Evolutionary conservation across 139 green algal genomes (phyloP), one percentile per base, ranked within the genome.

Genomic region (Trebouxia sp.): DNA sequence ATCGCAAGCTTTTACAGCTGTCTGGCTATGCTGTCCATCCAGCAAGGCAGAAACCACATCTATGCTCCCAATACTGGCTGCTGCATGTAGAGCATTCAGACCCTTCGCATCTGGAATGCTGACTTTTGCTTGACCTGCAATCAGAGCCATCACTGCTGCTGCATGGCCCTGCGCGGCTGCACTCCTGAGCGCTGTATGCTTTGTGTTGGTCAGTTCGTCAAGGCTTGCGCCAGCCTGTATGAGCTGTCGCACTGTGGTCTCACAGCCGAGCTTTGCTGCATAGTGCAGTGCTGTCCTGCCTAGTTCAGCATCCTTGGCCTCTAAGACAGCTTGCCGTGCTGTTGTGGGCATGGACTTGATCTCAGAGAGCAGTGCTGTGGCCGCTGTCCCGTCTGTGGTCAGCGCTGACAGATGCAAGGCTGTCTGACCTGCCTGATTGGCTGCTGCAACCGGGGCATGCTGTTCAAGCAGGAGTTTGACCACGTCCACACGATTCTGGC

Each of bases 231-330:
- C 62, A 41, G 62, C 62, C 11, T 45, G 14, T 12, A 41, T 35
- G 10, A 72, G 62, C 62, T 72, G 62, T 43, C 43, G 28, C 17
- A 72, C 32, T 24, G 62, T 45, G n/a, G n/a, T 17, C 12, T 30
- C 8, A 30, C 32, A 72, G 6, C 62, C 62, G 14, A 72, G 62
- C 62, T 72, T 72, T 12, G 62, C 62, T 72, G 62, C 62, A 45
- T 72, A 72, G 62, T 72, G 62, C 12, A 72, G 62, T 42, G 62
- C 32, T 72, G 62, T 72, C 26, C 62, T 72, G 32, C 62, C 62
- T 30, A 72, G 62, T 35, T 72, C 62, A 42, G 62, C 20, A 30
- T 72, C 62, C 62, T 43, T 72, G 62, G 62, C 62, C 3, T 72
- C 20, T 35, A 72, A 43, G 28, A 72, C 62, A 45, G 62, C 62